Conservation (phyloP, 805 yeast genomes). For the Kurtzmaniella cleridarum region DNA sequence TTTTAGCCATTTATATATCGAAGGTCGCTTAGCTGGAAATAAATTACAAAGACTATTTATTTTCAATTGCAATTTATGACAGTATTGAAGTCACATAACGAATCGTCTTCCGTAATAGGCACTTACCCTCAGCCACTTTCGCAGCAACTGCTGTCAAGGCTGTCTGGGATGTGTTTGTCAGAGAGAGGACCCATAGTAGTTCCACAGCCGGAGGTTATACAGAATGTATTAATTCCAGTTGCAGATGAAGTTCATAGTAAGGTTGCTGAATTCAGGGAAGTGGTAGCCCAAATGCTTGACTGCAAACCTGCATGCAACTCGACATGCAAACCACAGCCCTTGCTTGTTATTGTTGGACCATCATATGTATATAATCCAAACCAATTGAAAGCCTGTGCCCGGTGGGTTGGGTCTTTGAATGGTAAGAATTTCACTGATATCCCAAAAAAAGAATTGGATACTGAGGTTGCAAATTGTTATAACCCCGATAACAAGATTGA, state of each 20-base stretch:
- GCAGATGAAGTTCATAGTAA: slow-evolving; percentile 20
- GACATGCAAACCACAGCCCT: slow-evolving; percentile 7
- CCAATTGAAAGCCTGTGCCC: slow-evolving; percentile 36
- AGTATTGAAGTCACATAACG: neutral
- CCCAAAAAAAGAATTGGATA: neutral
- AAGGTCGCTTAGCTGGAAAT: no score
- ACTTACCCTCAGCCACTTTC: neutral
- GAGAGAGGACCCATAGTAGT: slow-evolving; percentile 32
- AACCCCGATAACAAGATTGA: neutral
- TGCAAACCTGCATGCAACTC: neutral
- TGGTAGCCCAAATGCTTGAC: slow-evolving; percentile 13
- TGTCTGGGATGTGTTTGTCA: slow-evolving; percentile 15
- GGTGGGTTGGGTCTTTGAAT: slow-evolving; percentile 28
- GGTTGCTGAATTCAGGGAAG: slow-evolving; percentile 24
- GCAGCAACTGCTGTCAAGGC: neutral
- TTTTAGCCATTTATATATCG: neutral
- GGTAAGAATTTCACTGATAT: slow-evolving; percentile 11
- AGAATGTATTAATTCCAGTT: slow-evolving; percentile 33
- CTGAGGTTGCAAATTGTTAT: no score
- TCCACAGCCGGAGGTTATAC: slow-evolving; percentile 42
- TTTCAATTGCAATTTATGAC: neutral
- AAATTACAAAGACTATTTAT: no score
- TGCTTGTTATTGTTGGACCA: slow-evolving; percentile 40
- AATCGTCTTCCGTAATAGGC: slow-evolving; percentile 1
- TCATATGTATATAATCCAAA: slow-evolving; percentile 19